Evolutionary conservation across 495 filamentous ascomycete genomes (phyloP).

Genomic region (Daldinia caldariorum): DNA sequence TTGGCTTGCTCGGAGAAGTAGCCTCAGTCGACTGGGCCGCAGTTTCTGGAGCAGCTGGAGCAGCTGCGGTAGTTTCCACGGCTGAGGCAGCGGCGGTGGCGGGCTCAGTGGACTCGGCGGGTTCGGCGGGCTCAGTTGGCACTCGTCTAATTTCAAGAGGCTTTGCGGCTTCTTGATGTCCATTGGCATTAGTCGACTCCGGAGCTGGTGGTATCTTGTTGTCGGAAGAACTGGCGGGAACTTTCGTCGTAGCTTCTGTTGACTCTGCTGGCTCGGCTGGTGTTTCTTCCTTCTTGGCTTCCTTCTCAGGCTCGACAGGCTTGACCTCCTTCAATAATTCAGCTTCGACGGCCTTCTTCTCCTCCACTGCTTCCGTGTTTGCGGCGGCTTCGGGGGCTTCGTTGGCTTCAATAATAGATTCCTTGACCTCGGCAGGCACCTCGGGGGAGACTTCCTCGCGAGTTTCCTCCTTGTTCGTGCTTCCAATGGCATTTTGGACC

Average conservation of each 20-base stretch:
- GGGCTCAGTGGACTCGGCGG: neutral
- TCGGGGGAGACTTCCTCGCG: conserved; percentile 56
- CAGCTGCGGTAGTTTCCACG: neutral
- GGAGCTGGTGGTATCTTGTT: conserved; percentile 32
- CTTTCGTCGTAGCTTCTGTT: conserved; percentile 14
- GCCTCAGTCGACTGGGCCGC: conserved; percentile 17
- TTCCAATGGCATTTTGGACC: conserved; percentile 42
- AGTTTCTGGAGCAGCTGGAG: neutral
- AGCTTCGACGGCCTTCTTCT: conserved; percentile 79
- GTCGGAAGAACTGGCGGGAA: conserved; percentile 40
- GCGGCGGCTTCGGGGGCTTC: conserved; percentile 75
- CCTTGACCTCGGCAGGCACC: conserved; percentile 77
- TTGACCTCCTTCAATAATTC: conserved; percentile 66
- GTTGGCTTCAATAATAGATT: conserved; percentile 73
- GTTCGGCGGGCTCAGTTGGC: conserved; percentile 31
- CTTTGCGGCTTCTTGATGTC: conserved; percentile 37
- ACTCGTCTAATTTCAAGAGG: conserved; percentile 39
- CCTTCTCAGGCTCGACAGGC: conserved; percentile 52
- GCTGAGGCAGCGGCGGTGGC: too few relatives aligned
- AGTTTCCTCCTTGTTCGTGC: conserved; percentile 43
- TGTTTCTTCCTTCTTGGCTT: conserved; percentile 40
- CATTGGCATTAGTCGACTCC: conserved; percentile 27
- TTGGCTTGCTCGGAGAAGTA: conserved; percentile 47
- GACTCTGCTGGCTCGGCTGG: conserved; percentile 33
- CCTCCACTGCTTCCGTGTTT: conserved; percentile 71